Evolutionary conservation across 2,329 filamentous ascomycete species (phyloP), one percentile per base, ranked within the genome.

Genomic region (Calonectria montana): DNA sequence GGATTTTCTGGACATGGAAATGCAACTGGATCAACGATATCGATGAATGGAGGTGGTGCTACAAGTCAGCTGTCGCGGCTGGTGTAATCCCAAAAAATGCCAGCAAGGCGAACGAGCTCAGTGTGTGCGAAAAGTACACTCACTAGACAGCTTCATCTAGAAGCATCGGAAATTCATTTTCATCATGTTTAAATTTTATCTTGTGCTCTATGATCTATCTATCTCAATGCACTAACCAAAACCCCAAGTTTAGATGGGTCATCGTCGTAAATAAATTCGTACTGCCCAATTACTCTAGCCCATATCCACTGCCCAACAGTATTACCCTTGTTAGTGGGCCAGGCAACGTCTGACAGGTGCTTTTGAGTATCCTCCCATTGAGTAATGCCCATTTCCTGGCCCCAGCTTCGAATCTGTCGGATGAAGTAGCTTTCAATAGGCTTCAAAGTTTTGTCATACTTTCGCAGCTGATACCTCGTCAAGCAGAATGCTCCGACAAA

Each of bases 1-100:
- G 89, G 89, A 79, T 89, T 3, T 92, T 91, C 76, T 92, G 90
- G 90, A 86, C 86, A 0, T 92, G 90, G 90, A 92, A 91, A 81
- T 81, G 79, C 48, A 75, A 77, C 29, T 74, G 75, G 75, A 75
- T 45, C 57, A 62, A 76, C 1, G 89, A 79, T 18, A 86, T 74
- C 69, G 83, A 82, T 41, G 86, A 88, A 74, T 88, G 84, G 81
- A 79, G 86, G 25, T 89, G 87, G 87, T 85, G 85, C 72, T 89
- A 89, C 74, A 71, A 80, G 67, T 72, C 74, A 47, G 78, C 80
- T 1, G 79, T 80, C 12, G 72, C 65, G 0, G 79, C 77, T 0
- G 79, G 79, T 2, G 79, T 75, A 6, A 80, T 81, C 59, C 79
- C 79, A 0, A 69, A 76, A 5, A 76, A 81, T 62, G 78, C 77